A percentile compares a stretch with the other conserved stretches of the same genome.
phyloP scores from a whole-genome alignment of 805 yeast genomes.

The Clavispora vitiphila region DNA sequence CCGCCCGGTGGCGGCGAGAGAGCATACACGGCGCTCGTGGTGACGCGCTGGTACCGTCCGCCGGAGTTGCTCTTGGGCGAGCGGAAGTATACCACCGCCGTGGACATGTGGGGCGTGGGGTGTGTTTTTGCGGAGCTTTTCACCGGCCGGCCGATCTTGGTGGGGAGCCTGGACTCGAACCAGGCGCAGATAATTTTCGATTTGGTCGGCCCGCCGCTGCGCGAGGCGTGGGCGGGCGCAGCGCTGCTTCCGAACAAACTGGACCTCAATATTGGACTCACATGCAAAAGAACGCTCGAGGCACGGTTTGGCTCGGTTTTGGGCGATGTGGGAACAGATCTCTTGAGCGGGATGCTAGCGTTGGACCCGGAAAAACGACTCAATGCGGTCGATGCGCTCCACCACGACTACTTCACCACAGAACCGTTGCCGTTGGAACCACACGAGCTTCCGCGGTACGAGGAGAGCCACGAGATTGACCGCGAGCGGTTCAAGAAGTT shows the following conservation, averaged over 20 bases:
- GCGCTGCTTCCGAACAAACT: constrained; percentile 50
- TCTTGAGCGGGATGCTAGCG: constrained; percentile 57
- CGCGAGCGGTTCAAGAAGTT: constrained; percentile 50
- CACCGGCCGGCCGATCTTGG: constrained; percentile 73
- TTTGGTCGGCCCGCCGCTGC: constrained; percentile 74
- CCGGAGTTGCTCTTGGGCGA: constrained; percentile 91
- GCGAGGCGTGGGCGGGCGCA: constrained; percentile 57
- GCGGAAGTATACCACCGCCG: constrained; percentile 82
- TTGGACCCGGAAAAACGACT: constrained; percentile 69
- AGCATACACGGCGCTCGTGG: constrained; percentile 64
- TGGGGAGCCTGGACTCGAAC: constrained; percentile 80
- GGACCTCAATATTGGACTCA: constrained; percentile 42
- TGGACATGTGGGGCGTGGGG: constrained; percentile 97
- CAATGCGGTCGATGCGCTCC: constrained; percentile 75
- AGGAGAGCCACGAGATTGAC: constrained; percentile 88
- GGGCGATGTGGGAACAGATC: constrained; percentile 44
- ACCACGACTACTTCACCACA: constrained; percentile 60
- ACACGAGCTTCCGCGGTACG: constrained; percentile 57
- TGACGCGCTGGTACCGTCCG: constrained; percentile 96
- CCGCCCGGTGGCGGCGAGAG: constrained; percentile 58
- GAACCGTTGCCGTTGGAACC: constrained; percentile 63
- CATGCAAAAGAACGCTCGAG: constrained; percentile 44
- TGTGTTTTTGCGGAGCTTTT: constrained; percentile 93
- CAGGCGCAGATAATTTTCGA: constrained; percentile 81
- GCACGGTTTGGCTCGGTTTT: constrained; percentile 42